These are phyloP conservation scores for Verticillium dahliae DNA, from an alignment of 2,329 filamentous ascomycete genomes.

Conservation along the genomic window DNA sequence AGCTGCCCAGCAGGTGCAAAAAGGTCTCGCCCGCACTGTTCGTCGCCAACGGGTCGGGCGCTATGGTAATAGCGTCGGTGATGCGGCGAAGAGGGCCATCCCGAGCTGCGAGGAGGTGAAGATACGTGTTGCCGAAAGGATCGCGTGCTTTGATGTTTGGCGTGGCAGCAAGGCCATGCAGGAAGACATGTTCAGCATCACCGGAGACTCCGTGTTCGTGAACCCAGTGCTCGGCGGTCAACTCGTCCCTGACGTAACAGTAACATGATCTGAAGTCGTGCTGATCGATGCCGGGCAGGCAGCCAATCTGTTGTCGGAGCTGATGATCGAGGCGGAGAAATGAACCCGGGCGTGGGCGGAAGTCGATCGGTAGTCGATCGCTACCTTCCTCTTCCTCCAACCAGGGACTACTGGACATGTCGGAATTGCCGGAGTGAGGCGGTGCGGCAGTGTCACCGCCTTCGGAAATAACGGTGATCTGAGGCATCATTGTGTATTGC, in stretches of 20 bases:
- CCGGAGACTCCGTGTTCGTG: constrained; percentile 16
- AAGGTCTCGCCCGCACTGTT: constrained; percentile 44
- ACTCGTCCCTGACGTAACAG: constrained; percentile 18
- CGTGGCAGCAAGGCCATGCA: not conserved
- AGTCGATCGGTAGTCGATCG: constrained; percentile 5
- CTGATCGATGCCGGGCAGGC: constrained; percentile 9
- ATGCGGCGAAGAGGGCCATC: constrained; percentile 21
- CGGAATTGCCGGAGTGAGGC: constrained; percentile 6
- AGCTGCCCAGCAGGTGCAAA: constrained; percentile 32
- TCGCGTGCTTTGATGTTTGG: constrained; percentile 21
- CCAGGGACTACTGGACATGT: constrained; percentile 16
- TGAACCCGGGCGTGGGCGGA: constrained; percentile 38
- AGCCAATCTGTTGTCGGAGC: constrained; percentile 9
- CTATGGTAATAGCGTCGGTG: constrained; percentile 15
- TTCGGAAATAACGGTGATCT: constrained; percentile 12
- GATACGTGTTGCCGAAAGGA: constrained; percentile 38
- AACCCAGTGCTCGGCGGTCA: constrained; percentile 21
- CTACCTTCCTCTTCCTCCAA: constrained; percentile 18
- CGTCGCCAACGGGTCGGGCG: constrained; percentile 6
- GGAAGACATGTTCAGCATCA: constrained; percentile 6
- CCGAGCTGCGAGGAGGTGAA: constrained; percentile 39
- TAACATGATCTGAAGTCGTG: constrained; percentile 20
- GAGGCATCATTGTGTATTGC: constrained; percentile 25
- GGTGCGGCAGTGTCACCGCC: constrained; percentile 16
- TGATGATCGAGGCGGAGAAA: constrained; percentile 31